Percentiles rank a stretch among this genome's conserved stretches.
Evolutionary conservation across 805 yeast species (phyloP).

Genomic region (Nakazawaea wickerhamii): DNA sequence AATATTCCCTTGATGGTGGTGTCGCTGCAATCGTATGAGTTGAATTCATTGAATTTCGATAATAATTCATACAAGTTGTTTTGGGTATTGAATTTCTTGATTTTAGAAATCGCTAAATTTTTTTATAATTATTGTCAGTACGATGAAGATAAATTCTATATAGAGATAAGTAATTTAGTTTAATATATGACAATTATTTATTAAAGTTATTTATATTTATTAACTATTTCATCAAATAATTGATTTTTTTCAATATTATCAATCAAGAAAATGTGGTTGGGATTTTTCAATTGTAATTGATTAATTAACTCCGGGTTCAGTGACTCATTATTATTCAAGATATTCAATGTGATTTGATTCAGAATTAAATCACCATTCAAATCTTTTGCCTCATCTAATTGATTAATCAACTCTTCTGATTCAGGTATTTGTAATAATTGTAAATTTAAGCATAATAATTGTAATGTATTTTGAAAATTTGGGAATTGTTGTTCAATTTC

Average conservation of each 20-base stretch:
- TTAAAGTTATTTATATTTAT: slow-evolving; percentile 36
- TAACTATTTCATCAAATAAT: slow-evolving; percentile 65
- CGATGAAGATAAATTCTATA: too few relatives aligned
- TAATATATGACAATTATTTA: neutral
- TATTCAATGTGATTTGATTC: slow-evolving; percentile 58
- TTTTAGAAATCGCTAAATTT: too few relatives aligned
- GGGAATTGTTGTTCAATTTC: slow-evolving; percentile 63
- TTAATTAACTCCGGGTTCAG: slow-evolving; percentile 34
- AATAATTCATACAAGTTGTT: too few relatives aligned
- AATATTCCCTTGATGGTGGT: neutral
- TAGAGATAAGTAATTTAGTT: neutral
- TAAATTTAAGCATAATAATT: slow-evolving; percentile 69
- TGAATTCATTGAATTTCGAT: too few relatives aligned
- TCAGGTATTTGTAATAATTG: slow-evolving; percentile 80
- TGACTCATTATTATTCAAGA: slow-evolving; percentile 43
- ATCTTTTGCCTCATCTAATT: slow-evolving; percentile 25
- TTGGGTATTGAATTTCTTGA: too few relatives aligned
- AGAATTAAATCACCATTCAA: slow-evolving; percentile 46
- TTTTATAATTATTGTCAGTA: too few relatives aligned
- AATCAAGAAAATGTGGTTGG: slow-evolving; percentile 50
- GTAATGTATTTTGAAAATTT: slow-evolving; percentile 46
- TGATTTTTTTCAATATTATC: slow-evolving; percentile 59
- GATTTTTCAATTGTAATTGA: slow-evolving; percentile 41
- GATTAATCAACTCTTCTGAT: slow-evolving; percentile 59
- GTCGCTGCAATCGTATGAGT: too few relatives aligned